Evolutionary conservation across 352 stramenopile genomes (phyloP), one percentile per base, ranked within the genome.

Genomic region (Phytophthora sp.): DNA sequence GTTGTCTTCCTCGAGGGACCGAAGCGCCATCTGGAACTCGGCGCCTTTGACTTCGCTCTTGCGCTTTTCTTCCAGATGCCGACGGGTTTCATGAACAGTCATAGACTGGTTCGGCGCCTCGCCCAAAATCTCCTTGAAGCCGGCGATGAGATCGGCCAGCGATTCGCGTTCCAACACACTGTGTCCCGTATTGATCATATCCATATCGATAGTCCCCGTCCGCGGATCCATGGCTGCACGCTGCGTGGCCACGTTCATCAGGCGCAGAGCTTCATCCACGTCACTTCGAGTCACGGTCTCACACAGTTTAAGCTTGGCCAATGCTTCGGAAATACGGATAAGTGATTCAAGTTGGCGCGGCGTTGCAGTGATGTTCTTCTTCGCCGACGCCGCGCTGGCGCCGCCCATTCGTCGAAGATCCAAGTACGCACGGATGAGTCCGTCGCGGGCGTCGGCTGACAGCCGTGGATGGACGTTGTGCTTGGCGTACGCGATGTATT

Each of bases 141-240:
- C 46, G 4, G 82, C 62, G 16, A 93, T 75, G 13, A 94, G 66
- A 50, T 84, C 76, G 5, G 69, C 71, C 11, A 93, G 72, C 5
- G 83, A 76, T 57, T 98, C 86, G 16, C 95, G 88, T 69, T 98
- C 96, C 7, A 91, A 77, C 33, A 88, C 90, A 55, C 86, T 96
- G 63, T 96, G 83, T 20, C 96, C 96, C 5, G 96, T 99, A 50
- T 96, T 96, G 73, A 99, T 98, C 93, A 99, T 98, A 74, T 99
- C 97, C 97, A 99, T 99, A 77, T 99, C 97, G 71, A 99, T 99
- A n/a, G 93, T 95, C 31, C 98, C 98, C 2, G 98, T 99, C 39
- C 94, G 79, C 29, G 97, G 97, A 70, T 99, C 98, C 66, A 98
- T 99, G 12, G 98, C 97, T 7, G 98, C 94, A 35, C 88, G 91